A percentile compares a stretch with the other conserved stretches of the same genome.
Conservation (phyloP, 169 alveolate genomes). For the Plasmodium blacklocki region DNA sequence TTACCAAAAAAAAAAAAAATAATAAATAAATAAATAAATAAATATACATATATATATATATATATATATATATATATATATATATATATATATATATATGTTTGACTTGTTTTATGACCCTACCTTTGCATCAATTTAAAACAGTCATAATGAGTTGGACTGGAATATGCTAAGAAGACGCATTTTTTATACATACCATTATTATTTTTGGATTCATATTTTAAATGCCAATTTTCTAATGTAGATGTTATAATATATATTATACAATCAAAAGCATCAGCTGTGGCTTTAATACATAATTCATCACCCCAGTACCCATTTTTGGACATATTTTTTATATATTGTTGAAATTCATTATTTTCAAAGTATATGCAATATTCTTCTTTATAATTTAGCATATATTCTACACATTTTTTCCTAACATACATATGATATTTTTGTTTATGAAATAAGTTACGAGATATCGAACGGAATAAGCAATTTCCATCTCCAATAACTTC, state of each 20-base stretch:
- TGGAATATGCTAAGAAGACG: constrained; percentile 80
- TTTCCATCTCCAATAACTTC: constrained; percentile 81
- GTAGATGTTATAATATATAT: constrained; percentile 83
- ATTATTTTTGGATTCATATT: constrained; percentile 74
- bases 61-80: constrained; percentile 9
- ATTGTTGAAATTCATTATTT: constrained; percentile 25
- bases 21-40: neutral
- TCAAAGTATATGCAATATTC: constrained; percentile 79
- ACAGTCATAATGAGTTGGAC: constrained; percentile 82
- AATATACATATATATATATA: neutral
- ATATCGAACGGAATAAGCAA: constrained; percentile 82
- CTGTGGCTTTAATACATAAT: constrained; percentile 80
- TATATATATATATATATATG: constrained; percentile 1
- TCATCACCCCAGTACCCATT: constrained; percentile 86
- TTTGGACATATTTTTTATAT: constrained; percentile 76
- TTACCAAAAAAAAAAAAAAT: too few relatives aligned
- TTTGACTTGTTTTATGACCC: neutral
- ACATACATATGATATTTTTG: constrained; percentile 79
- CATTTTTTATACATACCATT: constrained; percentile 56
- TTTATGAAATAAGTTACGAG: constrained; percentile 78
- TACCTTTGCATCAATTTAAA: constrained; percentile 75
- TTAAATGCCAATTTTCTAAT: constrained; percentile 78
- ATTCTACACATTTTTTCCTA: constrained; percentile 73
- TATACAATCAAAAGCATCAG: constrained; percentile 81
- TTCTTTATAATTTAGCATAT: constrained; percentile 69